Evolutionary conservation across 495 filamentous ascomycete genomes (phyloP), one percentile per base, ranked within the genome.

Genomic region (Lasiosphaeris hirsuta): DNA sequence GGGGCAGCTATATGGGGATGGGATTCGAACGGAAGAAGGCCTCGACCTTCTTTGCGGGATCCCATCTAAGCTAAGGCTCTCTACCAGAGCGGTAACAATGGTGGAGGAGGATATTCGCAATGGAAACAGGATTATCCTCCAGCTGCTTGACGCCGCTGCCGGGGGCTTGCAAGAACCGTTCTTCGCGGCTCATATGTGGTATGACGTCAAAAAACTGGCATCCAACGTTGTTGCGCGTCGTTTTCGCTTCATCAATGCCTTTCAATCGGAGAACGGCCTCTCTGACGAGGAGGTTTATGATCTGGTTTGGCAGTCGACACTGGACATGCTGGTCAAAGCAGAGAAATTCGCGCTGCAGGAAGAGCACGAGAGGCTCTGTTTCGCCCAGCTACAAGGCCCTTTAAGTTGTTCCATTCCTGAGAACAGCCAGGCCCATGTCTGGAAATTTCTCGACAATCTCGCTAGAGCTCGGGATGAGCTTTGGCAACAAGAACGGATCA

Each of bases 261-360:
- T 63, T 5, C 56, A 63, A 34, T 8, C 19, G 0, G n/a, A 37
- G 1, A 17, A 38, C 18, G 9, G 34, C 1, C 38, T 69, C 30
- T 51, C 52, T 3, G 57, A 65, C 23, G 30, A 57, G n/a, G 48
- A 58, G 8, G 45, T 64, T 5, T 56, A 46, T 37, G 35, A 42
- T 36, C 30, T 57, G 1, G 60, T 69, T 0, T 69, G 64, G 67
- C 39, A 54, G 18, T 60, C 67, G 1, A 67, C 62, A 2, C 42
- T 66, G 8, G 10, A 8, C 1, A 63, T 69, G 58, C 48, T 69
- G 5, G 15, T 66, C 17, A 23, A 60, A 23, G 33, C 39, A 9
- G 66, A 69, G 39, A 58, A 15, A 5, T 59, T 69, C 44, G 38
- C 14, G 10, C 49, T 69, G 1, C 30, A 47, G 11, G 53, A 57